Base-by-base conservation (phyloP, 129 eudicot genomes). In the Deinandra increscens region DNA sequence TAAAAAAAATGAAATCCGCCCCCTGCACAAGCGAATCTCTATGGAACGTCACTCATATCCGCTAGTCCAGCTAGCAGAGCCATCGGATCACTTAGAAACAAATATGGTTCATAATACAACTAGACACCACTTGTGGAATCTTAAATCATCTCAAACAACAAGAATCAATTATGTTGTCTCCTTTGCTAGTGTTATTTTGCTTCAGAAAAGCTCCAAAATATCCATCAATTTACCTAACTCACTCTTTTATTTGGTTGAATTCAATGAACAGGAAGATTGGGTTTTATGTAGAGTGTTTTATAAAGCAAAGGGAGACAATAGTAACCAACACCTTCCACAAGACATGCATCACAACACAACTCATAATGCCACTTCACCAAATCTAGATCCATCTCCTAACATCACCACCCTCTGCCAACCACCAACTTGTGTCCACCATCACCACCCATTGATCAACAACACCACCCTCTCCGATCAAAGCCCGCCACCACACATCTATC, bases 201-300 rank as follows among this genome's bases (percentile, higher is more conserved):
- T 26, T 39, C 29, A 23, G 9, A 17, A 43, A 48, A 70, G 26
- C 59, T 58, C 22, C 9, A 46, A 73, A 36, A 8, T 38, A 36
- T 64, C 22, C 42, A 39, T 50, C 43, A 74, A 37, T 34, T 38
- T 50, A 22, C 20, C 22, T 58, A 42, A 71, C 67, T 44, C 33
- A 13, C 62, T 56, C 36, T 66, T 4, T 46, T 31, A 9, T 56
- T 55, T 60, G 69, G 69, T 67, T 68, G 23, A 60, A 46, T 66
- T 55, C 68, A 18, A 23, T 48, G 44, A 26, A 68, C 98, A 92
- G 98, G 98, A 88, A 84, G 96, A 92, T 26, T 92, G 98, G 97
- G 97, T 91, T 7, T 55, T 91, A 63, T 91, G 97, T 71, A 75
- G 97, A 85, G 97, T 91, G 50, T 91, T 91, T 67, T 78, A 88